Evolutionary conservation across 2,329 filamentous ascomycete genomes (phyloP).

Genomic region (Scedosporium dehoogii): DNA sequence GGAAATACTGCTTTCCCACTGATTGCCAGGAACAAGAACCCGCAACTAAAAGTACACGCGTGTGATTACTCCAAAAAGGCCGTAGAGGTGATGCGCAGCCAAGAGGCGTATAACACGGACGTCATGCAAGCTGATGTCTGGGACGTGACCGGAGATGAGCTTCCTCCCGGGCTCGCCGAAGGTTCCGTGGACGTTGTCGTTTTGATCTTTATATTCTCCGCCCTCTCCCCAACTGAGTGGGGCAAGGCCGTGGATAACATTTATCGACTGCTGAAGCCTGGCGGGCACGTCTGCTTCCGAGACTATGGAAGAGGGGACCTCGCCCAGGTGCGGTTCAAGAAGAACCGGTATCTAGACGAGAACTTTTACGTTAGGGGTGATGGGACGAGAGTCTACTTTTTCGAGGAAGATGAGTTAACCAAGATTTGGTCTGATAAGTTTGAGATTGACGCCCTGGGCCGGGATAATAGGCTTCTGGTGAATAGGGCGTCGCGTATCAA

Average conservation of each 20-base stretch:
- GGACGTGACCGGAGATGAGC: constrained; percentile 65
- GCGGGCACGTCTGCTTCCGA: constrained; percentile 87
- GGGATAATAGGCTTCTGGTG: constrained; percentile 82
- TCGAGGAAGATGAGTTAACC: constrained; percentile 74
- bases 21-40: constrained; percentile 73
- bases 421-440: constrained; percentile 66
- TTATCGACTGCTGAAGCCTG: constrained; percentile 73
- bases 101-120: constrained; percentile 63
- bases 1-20: constrained; percentile 96
- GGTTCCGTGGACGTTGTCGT: constrained; percentile 84
- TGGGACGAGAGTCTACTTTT: constrained; percentile 95
- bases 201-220: constrained; percentile 96
- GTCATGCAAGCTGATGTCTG: constrained; percentile 85
- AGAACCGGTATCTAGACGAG: constrained; percentile 85
- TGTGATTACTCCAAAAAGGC: constrained; percentile 96
- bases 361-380: constrained; percentile 97
- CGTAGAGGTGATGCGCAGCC: constrained; percentile 79
- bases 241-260: constrained; percentile 71
- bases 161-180: constrained; percentile 69
- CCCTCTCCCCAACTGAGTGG: constrained; percentile 80
- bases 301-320: constrained; percentile 95
- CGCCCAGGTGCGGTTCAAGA: constrained; percentile 94
- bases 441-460: constrained; percentile 65
- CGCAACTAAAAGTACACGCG: constrained; percentile 72
- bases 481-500: constrained; percentile 86